These are phyloP conservation scores for Podaxis pistillaris DNA, from an alignment of 768 basidiomycete genomes.

Conservation along the genomic window DNA sequence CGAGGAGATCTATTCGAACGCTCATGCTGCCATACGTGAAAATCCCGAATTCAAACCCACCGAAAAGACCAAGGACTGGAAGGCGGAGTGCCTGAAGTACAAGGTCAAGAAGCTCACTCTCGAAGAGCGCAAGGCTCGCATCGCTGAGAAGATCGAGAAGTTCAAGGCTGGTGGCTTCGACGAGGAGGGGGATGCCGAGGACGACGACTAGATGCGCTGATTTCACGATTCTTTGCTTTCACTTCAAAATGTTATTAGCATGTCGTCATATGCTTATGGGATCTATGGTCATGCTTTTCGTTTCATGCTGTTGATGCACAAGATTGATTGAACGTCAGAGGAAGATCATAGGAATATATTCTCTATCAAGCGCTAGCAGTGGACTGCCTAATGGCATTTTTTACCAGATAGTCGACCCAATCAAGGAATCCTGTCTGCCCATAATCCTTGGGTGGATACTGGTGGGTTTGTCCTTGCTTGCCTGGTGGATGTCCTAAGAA, in stretches of 20 bases:
- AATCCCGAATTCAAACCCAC: conserved; percentile 88
- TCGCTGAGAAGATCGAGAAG: conserved; percentile 86
- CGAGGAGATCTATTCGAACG: conserved; percentile 91
- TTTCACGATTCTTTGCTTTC: conserved; percentile 1
- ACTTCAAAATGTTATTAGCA: neutral
- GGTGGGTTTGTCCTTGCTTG: conserved; percentile 38
- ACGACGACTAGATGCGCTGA: conserved; percentile 56
- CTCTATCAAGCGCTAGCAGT: conserved; percentile 1
- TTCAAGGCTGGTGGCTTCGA: conserved; percentile 73
- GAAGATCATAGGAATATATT: conserved; percentile 2
- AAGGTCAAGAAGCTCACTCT: conserved; percentile 65
- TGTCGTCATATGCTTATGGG: conserved; percentile 3
- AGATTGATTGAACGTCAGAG: neutral
- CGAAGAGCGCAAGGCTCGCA: conserved; percentile 75
- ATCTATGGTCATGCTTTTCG: conserved; percentile 2
- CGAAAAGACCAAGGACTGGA: conserved; percentile 92
- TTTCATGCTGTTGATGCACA: neutral
- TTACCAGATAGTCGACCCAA: conserved; percentile 56
- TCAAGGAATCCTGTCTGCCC: conserved; percentile 36
- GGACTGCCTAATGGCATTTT: conserved; percentile 28
- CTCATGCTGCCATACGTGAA: conserved; percentile 94
- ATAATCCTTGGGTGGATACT: conserved; percentile 35
- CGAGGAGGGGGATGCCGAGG: conserved; percentile 56
- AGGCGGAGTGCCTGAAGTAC: conserved; percentile 76
- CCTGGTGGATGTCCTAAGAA: conserved; percentile 42